Percentiles rank a stretch among this genome's conserved stretches.
Conservation (phyloP, 2,329 filamentous ascomycete species). For the Cucurbitaria berberidis region DNA sequence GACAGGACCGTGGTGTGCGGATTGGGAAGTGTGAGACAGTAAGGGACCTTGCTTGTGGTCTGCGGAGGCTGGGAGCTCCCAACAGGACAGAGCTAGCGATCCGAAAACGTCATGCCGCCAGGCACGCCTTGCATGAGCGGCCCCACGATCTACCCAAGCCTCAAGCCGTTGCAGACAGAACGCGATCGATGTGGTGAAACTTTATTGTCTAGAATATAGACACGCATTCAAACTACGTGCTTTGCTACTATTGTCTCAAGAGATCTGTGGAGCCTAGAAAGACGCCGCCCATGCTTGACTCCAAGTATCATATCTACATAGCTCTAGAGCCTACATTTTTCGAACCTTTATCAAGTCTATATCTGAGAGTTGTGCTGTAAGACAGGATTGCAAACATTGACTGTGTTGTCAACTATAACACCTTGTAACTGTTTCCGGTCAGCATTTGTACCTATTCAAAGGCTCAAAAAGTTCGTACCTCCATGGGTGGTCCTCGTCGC, state of each 20-base stretch:
- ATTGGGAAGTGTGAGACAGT: not conserved
- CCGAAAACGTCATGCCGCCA: constrained; percentile 16
- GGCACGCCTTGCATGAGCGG: constrained; percentile 11
- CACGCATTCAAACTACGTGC: not conserved
- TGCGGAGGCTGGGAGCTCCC: constrained; percentile 15
- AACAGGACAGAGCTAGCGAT: constrained; percentile 5
- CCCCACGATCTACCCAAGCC: constrained; percentile 9
- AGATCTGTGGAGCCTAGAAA: not conserved
- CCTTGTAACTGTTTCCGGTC: constrained; percentile 37
- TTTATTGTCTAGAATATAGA: too few species aligned
- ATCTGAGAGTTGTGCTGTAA: not conserved
- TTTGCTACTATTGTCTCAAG: not conserved
- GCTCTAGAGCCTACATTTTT: not conserved
- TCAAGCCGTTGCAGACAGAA: not conserved
- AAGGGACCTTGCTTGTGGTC: not conserved
- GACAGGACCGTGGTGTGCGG: constrained; percentile 7
- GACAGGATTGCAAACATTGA: not conserved
- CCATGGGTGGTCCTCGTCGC: constrained; percentile 85
- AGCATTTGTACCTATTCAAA: constrained; percentile 14
- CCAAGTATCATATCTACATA: constrained; percentile 12
- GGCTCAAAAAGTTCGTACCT: constrained; percentile 62
- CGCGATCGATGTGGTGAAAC: not conserved
- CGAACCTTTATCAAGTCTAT: not conserved
- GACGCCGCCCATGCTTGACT: not conserved
- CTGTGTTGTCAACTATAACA: constrained; percentile 12